phyloP scores from a whole-genome alignment of 2,329 filamentous ascomycete species.

The Trichoderma koningiopsis region DNA sequence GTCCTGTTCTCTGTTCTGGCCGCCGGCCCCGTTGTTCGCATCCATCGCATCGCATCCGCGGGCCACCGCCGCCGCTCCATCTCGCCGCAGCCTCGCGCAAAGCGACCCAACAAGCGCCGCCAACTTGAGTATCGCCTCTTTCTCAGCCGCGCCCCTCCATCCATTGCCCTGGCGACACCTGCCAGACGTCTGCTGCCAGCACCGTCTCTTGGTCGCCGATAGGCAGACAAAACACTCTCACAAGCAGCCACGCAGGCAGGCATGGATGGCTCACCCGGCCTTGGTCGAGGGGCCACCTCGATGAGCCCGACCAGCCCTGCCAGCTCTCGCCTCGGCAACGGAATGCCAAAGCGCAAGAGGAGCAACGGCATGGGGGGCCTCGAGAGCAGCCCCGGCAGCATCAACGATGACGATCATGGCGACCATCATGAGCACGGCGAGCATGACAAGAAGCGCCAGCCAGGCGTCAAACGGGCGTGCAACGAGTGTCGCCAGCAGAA shows the following conservation, averaged over 20 bases:
- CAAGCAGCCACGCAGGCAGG: slow-evolving; percentile 25
- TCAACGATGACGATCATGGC: slow-evolving; percentile 55
- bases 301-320: slow-evolving; percentile 59
- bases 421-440: slow-evolving; percentile 53
- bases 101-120: background rate
- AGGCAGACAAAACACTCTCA: background rate
- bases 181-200: slow-evolving; percentile 26
- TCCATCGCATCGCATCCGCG: slow-evolving; percentile 6
- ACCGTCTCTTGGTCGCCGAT: slow-evolving; percentile 27
- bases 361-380: slow-evolving; percentile 53
- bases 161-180: slow-evolving; percentile 1
- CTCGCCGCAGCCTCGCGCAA: slow-evolving; percentile 25
- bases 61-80: slow-evolving; percentile 18
- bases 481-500: slow-evolving; percentile 87
- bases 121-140: slow-evolving; percentile 14
- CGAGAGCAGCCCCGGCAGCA: slow-evolving; percentile 64
- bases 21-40: background rate
- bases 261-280: slow-evolving; percentile 54
- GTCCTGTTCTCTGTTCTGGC: background rate
- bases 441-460: slow-evolving; percentile 64
- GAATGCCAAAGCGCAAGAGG: slow-evolving; percentile 59
- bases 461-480: slow-evolving; percentile 76
- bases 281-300: slow-evolving; percentile 50
- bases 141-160: slow-evolving; percentile 17
- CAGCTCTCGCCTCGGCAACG: slow-evolving; percentile 54